Evolutionary conservation across 139 green algal genomes (phyloP).

Genomic region (Parachlorella kessleri): DNA sequence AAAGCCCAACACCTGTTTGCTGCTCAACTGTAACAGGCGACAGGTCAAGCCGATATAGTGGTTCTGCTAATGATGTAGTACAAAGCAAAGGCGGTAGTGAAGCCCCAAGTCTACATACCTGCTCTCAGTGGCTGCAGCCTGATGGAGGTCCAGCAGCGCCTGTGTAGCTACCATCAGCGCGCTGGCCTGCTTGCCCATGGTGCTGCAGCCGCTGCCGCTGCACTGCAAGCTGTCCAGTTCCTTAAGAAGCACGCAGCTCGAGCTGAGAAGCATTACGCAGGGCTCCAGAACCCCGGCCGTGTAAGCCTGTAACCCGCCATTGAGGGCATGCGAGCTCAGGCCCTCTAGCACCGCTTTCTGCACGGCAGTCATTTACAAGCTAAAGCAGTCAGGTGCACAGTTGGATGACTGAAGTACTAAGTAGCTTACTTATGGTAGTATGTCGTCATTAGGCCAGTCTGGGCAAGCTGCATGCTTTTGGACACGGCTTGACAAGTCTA

Average conservation of each 20-base stretch:
- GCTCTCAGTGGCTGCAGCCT: not conserved
- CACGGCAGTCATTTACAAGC: no score
- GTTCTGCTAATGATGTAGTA: not conserved
- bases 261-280: not conserved
- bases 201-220: not conserved
- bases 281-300: not conserved
- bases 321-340: slow-evolving; percentile 2
- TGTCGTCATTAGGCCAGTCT: no score
- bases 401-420: no score
- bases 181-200: not conserved
- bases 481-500: no score
- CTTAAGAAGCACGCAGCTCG: slow-evolving; percentile 3
- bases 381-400: no score
- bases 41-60: not conserved
- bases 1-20: no score
- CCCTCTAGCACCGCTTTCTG: not conserved
- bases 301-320: slow-evolving; percentile 3
- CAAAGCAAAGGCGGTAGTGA: not conserved
- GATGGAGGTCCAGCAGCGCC: slow-evolving; percentile 19
- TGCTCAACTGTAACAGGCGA: no score
- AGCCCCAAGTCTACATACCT: not conserved
- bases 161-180: slow-evolving; percentile 20
- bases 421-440: no score
- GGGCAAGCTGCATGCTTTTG: no score
- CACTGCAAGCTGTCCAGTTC: not conserved